Conservation (phyloP, 2,329 filamentous ascomycete species). For the Trichoderma cornu-damae region DNA sequence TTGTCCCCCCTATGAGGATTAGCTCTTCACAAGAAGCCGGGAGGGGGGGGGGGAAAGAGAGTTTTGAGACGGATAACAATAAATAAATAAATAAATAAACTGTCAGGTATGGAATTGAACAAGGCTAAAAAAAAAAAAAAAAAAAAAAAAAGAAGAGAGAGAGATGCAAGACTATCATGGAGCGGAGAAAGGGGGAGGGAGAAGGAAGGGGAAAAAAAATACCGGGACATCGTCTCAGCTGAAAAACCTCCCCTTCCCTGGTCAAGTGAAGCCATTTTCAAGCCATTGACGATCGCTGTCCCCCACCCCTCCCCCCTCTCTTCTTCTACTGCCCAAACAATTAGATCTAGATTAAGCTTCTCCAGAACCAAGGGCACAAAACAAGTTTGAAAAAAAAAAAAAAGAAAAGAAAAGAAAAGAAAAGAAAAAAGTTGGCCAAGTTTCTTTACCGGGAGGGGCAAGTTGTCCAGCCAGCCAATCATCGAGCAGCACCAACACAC, state of each 20-base stretch:
- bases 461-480: not conserved
- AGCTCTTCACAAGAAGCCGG: too few species aligned
- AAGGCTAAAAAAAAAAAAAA: not conserved
- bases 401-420: not conserved
- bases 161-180: too few species aligned
- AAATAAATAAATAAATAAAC: too few species aligned
- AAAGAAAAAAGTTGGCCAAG: not conserved
- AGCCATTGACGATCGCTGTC: not conserved
- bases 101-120: not conserved
- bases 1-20: not conserved
- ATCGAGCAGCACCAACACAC: not conserved
- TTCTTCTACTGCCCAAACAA: not conserved
- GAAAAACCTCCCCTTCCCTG: not conserved
- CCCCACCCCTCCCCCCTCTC: too few species aligned
- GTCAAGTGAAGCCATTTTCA: not conserved
- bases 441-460: conserved; percentile 4
- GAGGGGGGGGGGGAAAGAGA: too few species aligned
- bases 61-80: too few species aligned
- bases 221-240: not conserved
- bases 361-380: too few species aligned
- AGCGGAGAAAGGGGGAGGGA: not conserved
- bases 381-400: too few species aligned
- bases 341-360: not conserved
- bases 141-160: not conserved
- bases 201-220: not conserved